phyloP scores from a whole-genome alignment of 2,329 filamentous ascomycete species.

The Rhinocladiella mackenziei region DNA sequence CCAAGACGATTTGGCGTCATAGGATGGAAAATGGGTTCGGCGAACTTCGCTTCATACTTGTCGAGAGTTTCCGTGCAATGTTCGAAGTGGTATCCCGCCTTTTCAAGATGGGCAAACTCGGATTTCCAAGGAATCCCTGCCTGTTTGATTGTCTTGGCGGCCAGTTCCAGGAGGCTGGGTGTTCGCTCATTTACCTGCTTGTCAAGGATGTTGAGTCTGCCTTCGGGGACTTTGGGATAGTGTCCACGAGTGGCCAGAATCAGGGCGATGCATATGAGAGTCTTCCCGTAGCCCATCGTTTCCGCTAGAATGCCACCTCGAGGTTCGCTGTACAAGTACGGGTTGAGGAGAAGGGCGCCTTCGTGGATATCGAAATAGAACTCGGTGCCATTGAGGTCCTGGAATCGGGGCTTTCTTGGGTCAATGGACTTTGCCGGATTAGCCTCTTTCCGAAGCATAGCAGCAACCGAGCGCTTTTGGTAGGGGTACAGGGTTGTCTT shows the following conservation, averaged over 20 bases:
- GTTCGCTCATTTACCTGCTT: slow-evolving; percentile 46
- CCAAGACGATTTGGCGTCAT: slow-evolving; percentile 33
- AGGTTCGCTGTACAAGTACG: slow-evolving; percentile 67
- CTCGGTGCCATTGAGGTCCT: slow-evolving; percentile 56
- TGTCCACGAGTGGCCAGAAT: slow-evolving; percentile 72
- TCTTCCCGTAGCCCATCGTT: slow-evolving; percentile 67
- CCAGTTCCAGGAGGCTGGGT: slow-evolving; percentile 69
- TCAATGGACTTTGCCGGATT: slow-evolving; percentile 64
- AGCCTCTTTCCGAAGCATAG: slow-evolving; percentile 79
- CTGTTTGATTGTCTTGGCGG: slow-evolving; percentile 64
- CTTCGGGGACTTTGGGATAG: slow-evolving; percentile 60
- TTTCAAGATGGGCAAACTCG: slow-evolving; percentile 54
- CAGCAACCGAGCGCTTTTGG: slow-evolving; percentile 71
- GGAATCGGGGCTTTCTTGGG: slow-evolving; percentile 61
- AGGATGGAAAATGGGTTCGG: slow-evolving; percentile 47
- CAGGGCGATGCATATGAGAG: slow-evolving; percentile 73
- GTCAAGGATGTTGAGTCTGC: slow-evolving; percentile 48
- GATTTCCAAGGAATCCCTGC: slow-evolving; percentile 66
- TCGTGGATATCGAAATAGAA: slow-evolving; percentile 71
- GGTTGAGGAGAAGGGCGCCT: slow-evolving; percentile 59
- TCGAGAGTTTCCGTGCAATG: slow-evolving; percentile 56
- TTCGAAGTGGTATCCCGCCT: slow-evolving; percentile 50
- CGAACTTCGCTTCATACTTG: slow-evolving; percentile 58
- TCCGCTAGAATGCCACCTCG: slow-evolving; percentile 58
- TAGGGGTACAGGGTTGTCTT: slow-evolving; percentile 68